Evolutionary conservation across 2,329 filamentous ascomycete species (phyloP).

Genomic region (Neonectria ditissima): DNA sequence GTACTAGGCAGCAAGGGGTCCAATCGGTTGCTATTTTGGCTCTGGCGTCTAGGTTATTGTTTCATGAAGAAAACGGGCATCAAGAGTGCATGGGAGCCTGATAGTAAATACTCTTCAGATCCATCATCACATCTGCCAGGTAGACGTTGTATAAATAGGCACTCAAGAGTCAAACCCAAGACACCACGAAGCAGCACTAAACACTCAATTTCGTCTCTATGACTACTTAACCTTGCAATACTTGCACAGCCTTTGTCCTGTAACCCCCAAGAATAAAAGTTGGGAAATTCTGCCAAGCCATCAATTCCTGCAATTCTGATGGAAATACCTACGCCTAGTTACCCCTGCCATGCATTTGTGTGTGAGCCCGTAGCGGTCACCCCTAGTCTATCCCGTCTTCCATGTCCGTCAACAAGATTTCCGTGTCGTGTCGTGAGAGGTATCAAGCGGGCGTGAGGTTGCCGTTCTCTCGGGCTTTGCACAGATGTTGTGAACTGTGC

Average conservation of each 20-base stretch:
- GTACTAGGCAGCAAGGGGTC: no score
- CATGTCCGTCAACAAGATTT: conserved; percentile 33
- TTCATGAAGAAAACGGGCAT: not conserved
- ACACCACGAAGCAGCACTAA: conserved; percentile 12
- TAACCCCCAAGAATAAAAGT: conserved; percentile 23
- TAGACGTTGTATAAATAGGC: not conserved
- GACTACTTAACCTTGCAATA: conserved; percentile 37
- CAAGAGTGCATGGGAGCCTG: not conserved
- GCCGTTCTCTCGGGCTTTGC: conserved; percentile 28
- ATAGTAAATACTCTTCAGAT: not conserved
- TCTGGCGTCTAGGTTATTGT: conserved; percentile 13
- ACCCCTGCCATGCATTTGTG: conserved; percentile 43
- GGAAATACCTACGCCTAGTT: conserved; percentile 41
- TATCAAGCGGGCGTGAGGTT: conserved; percentile 38
- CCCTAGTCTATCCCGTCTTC: conserved; percentile 45
- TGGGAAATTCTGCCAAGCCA: conserved; percentile 32
- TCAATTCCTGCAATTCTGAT: conserved; percentile 35
- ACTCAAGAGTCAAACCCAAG: not conserved
- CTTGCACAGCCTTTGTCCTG: conserved; percentile 27
- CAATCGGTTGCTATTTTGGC: not conserved
- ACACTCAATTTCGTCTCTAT: conserved; percentile 45
- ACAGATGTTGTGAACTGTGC: conserved; percentile 19
- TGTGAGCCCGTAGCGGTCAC: conserved; percentile 27
- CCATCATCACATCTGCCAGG: not conserved
- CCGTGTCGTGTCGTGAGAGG: conserved; percentile 41